Conservation (phyloP, 306 rosid genomes). For the Glycyrrhiza uralensis region DNA sequence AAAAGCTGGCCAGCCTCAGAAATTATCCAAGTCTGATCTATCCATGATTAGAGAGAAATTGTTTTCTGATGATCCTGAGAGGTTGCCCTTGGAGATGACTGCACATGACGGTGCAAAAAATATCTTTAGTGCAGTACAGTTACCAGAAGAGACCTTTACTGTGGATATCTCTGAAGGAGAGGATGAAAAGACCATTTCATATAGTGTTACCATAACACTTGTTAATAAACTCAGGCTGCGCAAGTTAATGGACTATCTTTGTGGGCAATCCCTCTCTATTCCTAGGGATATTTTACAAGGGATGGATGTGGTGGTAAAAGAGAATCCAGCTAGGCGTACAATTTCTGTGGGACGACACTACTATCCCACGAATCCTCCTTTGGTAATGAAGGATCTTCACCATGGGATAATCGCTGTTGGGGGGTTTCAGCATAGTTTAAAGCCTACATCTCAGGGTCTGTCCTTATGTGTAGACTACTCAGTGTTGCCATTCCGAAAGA, state of each 20-base stretch:
- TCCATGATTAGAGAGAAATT: constrained; percentile 50
- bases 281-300: constrained; percentile 81
- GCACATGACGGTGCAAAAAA: constrained; percentile 72
- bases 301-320: constrained; percentile 71
- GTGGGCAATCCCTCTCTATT: constrained; percentile 27
- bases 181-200: constrained; percentile 38
- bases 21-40: constrained; percentile 46
- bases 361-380: constrained; percentile 42
- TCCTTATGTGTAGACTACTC: constrained; percentile 68
- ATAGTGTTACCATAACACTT: constrained; percentile 41
- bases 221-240: constrained; percentile 44
- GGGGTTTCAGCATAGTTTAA: constrained; percentile 61
- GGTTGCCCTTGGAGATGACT: constrained; percentile 52
- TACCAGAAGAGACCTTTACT: constrained; percentile 52
- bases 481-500: constrained; percentile 62
- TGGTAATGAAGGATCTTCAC: constrained; percentile 43
- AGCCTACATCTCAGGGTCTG: constrained; percentile 63
- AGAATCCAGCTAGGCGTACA: constrained; percentile 56
- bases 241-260: constrained; percentile 57
- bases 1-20: constrained; percentile 40
- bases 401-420: constrained; percentile 46
- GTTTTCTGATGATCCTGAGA: constrained; percentile 44
- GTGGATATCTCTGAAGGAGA: constrained; percentile 58
- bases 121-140: constrained; percentile 53
- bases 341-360: constrained; percentile 54